Conservation (phyloP, 306 rosid species). For the Alnus rubra region DNA sequence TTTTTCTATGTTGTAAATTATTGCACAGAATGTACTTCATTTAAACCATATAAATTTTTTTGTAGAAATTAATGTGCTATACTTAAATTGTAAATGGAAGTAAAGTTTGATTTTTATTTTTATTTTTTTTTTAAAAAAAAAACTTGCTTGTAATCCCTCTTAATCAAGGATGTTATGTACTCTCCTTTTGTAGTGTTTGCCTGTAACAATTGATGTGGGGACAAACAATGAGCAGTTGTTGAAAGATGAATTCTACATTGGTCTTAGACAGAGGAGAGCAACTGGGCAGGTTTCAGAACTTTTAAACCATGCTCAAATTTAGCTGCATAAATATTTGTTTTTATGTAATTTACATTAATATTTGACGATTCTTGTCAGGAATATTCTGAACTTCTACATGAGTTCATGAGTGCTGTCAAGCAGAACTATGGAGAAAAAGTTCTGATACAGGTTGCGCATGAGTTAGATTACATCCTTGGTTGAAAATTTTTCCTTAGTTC, state of each 20-base stretch:
- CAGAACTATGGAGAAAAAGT: constrained; percentile 97
- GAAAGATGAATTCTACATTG: constrained; percentile 90
- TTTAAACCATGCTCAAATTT: constrained; percentile 25
- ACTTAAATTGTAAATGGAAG: not conserved
- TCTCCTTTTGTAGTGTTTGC: constrained; percentile 74
- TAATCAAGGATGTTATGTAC: not conserved
- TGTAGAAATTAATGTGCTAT: not conserved
- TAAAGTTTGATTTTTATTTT: not conserved
- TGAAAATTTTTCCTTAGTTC: constrained; percentile 10
- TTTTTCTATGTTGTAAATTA: not conserved
- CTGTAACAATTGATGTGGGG: constrained; percentile 92
- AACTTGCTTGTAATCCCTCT: not conserved
- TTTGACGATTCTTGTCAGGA: constrained; percentile 54
- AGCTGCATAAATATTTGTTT: constrained; percentile 4
- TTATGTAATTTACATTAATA: constrained; percentile 13
- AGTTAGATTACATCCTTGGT: constrained; percentile 19
- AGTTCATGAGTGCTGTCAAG: constrained; percentile 95
- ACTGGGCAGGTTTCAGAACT: constrained; percentile 75
- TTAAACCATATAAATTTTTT: not conserved
- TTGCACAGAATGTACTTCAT: not conserved
- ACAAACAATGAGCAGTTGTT: constrained; percentile 88
- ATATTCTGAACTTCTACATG: constrained; percentile 76
- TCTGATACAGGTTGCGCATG: constrained; percentile 65
- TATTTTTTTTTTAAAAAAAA: no score
- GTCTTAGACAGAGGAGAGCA: constrained; percentile 88